Evolutionary conservation across 2,329 filamentous ascomycete species (phyloP).

Genomic region (Calonectria ilicicola): DNA sequence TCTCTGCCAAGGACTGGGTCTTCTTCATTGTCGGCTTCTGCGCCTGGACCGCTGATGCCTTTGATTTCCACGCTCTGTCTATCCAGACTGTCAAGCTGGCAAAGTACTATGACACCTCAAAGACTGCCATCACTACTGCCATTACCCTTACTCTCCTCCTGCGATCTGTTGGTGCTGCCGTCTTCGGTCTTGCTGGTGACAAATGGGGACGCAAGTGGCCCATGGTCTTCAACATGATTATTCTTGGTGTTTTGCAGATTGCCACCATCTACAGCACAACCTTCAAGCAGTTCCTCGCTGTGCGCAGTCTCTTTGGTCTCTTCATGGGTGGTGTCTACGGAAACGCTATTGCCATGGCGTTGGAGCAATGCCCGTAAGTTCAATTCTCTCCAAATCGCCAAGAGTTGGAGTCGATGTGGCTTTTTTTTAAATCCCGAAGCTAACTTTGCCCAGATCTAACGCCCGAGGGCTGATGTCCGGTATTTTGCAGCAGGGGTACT

Average conservation of each 20-base stretch:
- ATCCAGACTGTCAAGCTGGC: conserved; percentile 81
- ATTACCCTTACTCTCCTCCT: conserved; percentile 82
- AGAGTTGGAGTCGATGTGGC: conserved; percentile 30
- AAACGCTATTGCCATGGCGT: conserved; percentile 81
- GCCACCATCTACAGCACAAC: conserved; percentile 82
- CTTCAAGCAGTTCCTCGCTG: conserved; percentile 80
- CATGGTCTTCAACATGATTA: conserved; percentile 83
- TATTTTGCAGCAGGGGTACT: conserved; percentile 85
- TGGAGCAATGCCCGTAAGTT: conserved; percentile 77
- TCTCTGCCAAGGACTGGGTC: conserved; percentile 76
- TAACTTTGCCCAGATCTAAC: conserved; percentile 58
- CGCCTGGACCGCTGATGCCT: conserved; percentile 85
- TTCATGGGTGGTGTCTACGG: conserved; percentile 88
- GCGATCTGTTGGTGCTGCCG: conserved; percentile 78
- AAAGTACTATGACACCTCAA: conserved; percentile 60
- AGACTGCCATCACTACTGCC: conserved; percentile 78
- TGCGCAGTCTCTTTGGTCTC: conserved; percentile 78
- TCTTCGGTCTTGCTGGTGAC: conserved; percentile 83
- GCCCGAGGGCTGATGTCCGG: conserved; percentile 85
- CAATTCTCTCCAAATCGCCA: background rate
- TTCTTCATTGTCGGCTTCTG: conserved; percentile 81
- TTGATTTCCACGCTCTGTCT: conserved; percentile 85
- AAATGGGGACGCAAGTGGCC: conserved; percentile 87
- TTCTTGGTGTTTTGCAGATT: conserved; percentile 75
- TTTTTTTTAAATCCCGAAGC: conserved; percentile 26